Evolutionary conservation across 805 yeast genomes (phyloP), one percentile per base, ranked within the genome.

Genomic region (Lachancea kluyveri): DNA sequence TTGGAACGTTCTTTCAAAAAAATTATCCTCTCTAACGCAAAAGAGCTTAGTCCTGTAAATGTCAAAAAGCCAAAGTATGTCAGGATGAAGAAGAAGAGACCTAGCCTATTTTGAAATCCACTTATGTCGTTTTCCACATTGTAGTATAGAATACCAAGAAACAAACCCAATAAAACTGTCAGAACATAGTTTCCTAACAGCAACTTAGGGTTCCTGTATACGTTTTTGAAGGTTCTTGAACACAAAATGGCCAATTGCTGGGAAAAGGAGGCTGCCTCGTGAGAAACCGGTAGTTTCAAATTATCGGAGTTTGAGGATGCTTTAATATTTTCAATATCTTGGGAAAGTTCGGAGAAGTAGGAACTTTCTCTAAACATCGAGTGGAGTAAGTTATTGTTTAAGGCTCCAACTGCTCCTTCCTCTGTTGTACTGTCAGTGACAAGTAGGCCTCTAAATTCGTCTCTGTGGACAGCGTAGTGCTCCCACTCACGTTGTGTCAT

Each of bases 61-160:
- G 97, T 81, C 1, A 94, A 80, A 57, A 92, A 92, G 0, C 98
- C 98, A 64, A 92, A 88, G 48, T 88, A 72, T 3, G 97, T 85
- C 39, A 92, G 66, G 31, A 88, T 60, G 57, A 92, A 92, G 65
- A 92, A 90, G 59, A 92, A 92, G 38, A 92, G 65, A 0, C 98
- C 98, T 42, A 92, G 67, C 46, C 98, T 70, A 59, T 92, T 92
- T 57, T 92, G 98, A 66, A 92, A 92, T 0, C 98, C 98, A 48
- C 95, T 78, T 34, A 92, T 90, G 54, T 90, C 96, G 52, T 86
- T 82, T 24, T 77, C 65, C 16, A 90, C 77, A 49, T 86, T 69
- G 60, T 79, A 90, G 57, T 92, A 92, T 24, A 92, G 65, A 30
- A 73, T 73, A 0, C 97, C 96, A 58, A 95, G 79, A 59, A 90